Evolutionary conservation across 139 green algal species (phyloP).

Genomic region (Coccomyxa sp.): DNA sequence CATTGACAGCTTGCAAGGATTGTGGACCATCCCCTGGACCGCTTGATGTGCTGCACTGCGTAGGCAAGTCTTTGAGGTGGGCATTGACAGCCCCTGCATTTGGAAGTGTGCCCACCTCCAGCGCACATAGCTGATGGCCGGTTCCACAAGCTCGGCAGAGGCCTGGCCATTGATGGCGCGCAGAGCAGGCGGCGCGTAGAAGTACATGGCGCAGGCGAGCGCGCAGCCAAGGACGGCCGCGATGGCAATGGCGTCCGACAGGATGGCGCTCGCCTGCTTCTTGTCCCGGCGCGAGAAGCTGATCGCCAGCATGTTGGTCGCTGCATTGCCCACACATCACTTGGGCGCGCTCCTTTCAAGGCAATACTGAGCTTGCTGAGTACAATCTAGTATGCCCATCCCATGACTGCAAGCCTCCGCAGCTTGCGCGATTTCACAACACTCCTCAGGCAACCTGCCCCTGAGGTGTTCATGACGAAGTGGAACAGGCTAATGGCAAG

Average conservation of each 20-base stretch:
- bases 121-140: constrained; percentile 12
- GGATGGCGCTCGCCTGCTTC: neutral
- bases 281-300: constrained; percentile 11
- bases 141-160: constrained; percentile 6
- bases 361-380: neutral
- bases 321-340: neutral
- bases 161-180: neutral
- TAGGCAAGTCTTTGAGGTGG: too few species aligned
- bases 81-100: too few species aligned
- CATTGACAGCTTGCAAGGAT: too few species aligned
- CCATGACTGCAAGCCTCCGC: neutral
- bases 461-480: neutral
- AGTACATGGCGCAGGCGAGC: neutral
- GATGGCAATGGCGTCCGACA: constrained; percentile 17
- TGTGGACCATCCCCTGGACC: too few species aligned
- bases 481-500: neutral
- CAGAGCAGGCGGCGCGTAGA: neutral
- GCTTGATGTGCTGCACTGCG: too few species aligned
- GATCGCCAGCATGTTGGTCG: constrained; percentile 27
- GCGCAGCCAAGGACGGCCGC: constrained; percentile 4
- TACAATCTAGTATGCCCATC: neutral
- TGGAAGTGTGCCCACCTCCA: constrained; percentile 13
- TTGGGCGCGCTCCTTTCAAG: neutral
- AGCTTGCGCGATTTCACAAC: neutral
- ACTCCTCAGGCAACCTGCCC: neutral